These are phyloP conservation scores for Blepharisma japonicum DNA, from an alignment of 73 alveolate species.

Conservation along the genomic window DNA sequence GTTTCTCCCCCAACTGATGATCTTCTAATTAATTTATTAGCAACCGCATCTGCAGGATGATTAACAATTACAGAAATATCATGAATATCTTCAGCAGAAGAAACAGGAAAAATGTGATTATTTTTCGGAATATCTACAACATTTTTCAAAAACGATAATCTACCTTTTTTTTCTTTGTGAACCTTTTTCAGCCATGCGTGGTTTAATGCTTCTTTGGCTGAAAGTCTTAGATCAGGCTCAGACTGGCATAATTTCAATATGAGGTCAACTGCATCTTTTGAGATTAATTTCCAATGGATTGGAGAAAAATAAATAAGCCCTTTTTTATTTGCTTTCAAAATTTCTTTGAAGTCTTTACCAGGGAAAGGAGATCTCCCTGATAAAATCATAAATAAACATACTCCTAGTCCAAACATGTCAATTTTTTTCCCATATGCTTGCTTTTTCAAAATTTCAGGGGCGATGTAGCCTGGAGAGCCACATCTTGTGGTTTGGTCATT, in stretches of 20 bases:
- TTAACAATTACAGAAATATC: too few relatives aligned
- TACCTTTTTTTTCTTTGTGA: neutral
- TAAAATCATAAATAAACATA: neutral
- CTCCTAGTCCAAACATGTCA: neutral
- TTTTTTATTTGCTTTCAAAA: neutral
- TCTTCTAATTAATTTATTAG: too few relatives aligned
- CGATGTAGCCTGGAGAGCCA: neutral
- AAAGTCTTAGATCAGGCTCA: neutral
- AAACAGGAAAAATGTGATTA: too few relatives aligned
- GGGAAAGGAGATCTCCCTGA: neutral
- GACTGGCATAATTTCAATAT: neutral
- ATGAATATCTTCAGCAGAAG: too few relatives aligned
- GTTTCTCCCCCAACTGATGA: too few relatives aligned
- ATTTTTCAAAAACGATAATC: too few relatives aligned
- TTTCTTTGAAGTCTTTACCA: neutral
- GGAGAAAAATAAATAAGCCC: neutral
- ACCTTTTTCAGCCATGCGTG: neutral
- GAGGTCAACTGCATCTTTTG: slow-evolving; percentile 6
- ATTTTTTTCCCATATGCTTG: neutral
- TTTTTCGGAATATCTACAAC: too few relatives aligned
- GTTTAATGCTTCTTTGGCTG: neutral
- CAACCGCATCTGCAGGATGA: too few relatives aligned
- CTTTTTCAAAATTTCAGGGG: neutral
- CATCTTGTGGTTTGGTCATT: neutral
- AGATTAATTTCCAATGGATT: neutral